Conservation (phyloP, 2,329 filamentous ascomycete genomes). For the Colletotrichum liriopes region DNA sequence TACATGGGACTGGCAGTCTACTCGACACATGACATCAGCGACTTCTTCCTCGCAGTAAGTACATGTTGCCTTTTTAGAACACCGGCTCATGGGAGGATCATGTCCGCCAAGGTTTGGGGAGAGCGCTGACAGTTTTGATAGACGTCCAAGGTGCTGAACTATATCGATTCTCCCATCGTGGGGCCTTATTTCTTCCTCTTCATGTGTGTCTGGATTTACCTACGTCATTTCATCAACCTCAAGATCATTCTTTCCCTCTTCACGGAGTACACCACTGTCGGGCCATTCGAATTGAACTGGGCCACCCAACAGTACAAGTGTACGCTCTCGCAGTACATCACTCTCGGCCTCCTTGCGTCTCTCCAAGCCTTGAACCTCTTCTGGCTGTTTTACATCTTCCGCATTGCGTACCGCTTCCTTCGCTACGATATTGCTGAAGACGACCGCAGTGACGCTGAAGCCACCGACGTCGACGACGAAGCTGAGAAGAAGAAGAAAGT, state of each 20-base stretch:
- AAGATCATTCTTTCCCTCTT: slow-evolving; percentile 83
- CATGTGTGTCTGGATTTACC: slow-evolving; percentile 88
- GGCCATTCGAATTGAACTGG: slow-evolving; percentile 84
- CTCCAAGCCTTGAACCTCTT: slow-evolving; percentile 85
- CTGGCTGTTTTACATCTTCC: slow-evolving; percentile 84
- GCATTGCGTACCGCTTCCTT: slow-evolving; percentile 81
- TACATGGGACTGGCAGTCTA: slow-evolving; percentile 96
- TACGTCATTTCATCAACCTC: slow-evolving; percentile 89
- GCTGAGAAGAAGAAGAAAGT: slow-evolving; percentile 46
- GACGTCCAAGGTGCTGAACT: slow-evolving; percentile 94
- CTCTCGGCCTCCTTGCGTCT: slow-evolving; percentile 73
- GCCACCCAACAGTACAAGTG: slow-evolving; percentile 84
- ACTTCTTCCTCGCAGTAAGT: slow-evolving; percentile 94
- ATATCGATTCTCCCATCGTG: slow-evolving; percentile 85
- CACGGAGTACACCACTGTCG: slow-evolving; percentile 81
- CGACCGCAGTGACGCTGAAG: slow-evolving; percentile 79
- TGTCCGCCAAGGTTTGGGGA: not conserved
- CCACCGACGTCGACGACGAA: slow-evolving; percentile 66
- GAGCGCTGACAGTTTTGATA: slow-evolving; percentile 53
- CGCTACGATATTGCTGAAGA: slow-evolving; percentile 75
- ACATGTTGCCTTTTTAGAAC: not conserved
- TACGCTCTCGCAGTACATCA: slow-evolving; percentile 77
- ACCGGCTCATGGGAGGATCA: not conserved
- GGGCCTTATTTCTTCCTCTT: slow-evolving; percentile 89
- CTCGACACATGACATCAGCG: slow-evolving; percentile 93